Percentiles rank a stretch among this genome's conserved stretches.
These are phyloP conservation scores for Penicillium thymicola DNA, from an alignment of 2,329 filamentous ascomycete genomes.

Conservation along the genomic window DNA sequence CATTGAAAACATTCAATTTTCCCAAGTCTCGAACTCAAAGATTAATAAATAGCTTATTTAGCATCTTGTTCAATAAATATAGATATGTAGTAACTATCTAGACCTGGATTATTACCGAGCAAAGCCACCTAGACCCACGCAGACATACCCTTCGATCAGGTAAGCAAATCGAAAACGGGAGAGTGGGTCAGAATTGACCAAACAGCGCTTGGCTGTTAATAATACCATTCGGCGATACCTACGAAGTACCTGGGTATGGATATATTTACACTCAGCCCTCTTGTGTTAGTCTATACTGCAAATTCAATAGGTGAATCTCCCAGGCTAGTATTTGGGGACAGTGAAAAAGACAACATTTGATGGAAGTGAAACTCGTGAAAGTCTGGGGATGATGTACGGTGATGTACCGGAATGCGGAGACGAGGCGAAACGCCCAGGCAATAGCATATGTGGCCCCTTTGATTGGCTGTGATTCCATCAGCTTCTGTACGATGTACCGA, in stretches of 20 bases:
- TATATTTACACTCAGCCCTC: not conserved
- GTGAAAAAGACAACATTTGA: not conserved
- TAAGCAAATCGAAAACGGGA: conserved; percentile 10
- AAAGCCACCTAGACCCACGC: not conserved
- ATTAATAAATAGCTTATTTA: not conserved
- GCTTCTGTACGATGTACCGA: conserved; percentile 9
- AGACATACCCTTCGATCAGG: conserved; percentile 4
- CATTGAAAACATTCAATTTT: not conserved
- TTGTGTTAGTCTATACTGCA: not conserved
- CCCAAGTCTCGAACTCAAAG: not conserved
- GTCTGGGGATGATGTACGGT: not conserved
- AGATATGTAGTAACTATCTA: conserved; percentile 1
- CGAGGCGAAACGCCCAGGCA: conserved; percentile 12
- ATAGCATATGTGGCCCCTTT: conserved; percentile 11
- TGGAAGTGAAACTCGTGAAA: not conserved
- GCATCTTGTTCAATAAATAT: not conserved
- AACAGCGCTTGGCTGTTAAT: conserved; percentile 25
- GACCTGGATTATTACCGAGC: conserved; percentile 1
- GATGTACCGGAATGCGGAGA: conserved; percentile 13
- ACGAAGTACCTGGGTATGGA: too few relatives aligned
- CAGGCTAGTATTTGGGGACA: not conserved
- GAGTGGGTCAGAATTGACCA: conserved; percentile 15
- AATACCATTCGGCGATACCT: conserved; percentile 8
- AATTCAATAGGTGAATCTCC: not conserved
- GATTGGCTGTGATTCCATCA: conserved; percentile 17